A percentile compares a stretch with the other conserved stretches of the same genome.
Evolutionary conservation across 2,329 filamentous ascomycete species (phyloP).

Genomic region (Fusarium agapanthi): DNA sequence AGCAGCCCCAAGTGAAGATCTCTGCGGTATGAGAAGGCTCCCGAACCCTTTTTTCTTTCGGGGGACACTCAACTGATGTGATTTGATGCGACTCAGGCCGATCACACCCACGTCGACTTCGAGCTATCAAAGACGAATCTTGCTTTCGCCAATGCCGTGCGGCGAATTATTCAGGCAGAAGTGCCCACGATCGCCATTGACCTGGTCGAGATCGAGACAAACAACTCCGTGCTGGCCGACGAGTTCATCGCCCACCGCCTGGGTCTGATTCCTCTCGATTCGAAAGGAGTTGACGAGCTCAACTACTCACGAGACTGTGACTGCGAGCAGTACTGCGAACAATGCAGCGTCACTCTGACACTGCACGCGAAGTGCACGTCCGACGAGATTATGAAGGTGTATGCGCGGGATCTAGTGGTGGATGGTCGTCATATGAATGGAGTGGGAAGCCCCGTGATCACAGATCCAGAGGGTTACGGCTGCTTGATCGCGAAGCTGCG

Average conservation of each 20-base stretch:
- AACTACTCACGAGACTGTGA: slow-evolving; percentile 94
- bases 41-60: slow-evolving; percentile 1
- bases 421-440: slow-evolving; percentile 75
- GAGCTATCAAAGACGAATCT: slow-evolving; percentile 89
- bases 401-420: slow-evolving; percentile 86
- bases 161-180: slow-evolving; percentile 90
- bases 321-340: slow-evolving; percentile 93
- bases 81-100: slow-evolving; percentile 66
- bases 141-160: slow-evolving; percentile 90
- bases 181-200: slow-evolving; percentile 96
- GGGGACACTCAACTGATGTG: slow-evolving; percentile 28
- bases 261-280: slow-evolving; percentile 87
- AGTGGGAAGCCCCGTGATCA: slow-evolving; percentile 84
- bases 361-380: slow-evolving; percentile 86
- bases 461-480: slow-evolving; percentile 82
- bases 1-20: slow-evolving; percentile 67
- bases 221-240: slow-evolving; percentile 95
- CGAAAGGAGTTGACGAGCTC: slow-evolving; percentile 82
- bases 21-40: slow-evolving; percentile 58
- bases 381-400: slow-evolving; percentile 92
- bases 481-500: slow-evolving; percentile 90
- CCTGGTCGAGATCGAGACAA: slow-evolving; percentile 89
- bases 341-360: slow-evolving; percentile 85
- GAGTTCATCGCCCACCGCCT: slow-evolving; percentile 95
- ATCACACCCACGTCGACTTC: slow-evolving; percentile 86